Percentiles rank a stretch among this genome's conserved stretches.
These are phyloP conservation scores for Calvatia gigantea DNA, from an alignment of 768 basidiomycete genomes.

Conservation along the genomic window DNA sequence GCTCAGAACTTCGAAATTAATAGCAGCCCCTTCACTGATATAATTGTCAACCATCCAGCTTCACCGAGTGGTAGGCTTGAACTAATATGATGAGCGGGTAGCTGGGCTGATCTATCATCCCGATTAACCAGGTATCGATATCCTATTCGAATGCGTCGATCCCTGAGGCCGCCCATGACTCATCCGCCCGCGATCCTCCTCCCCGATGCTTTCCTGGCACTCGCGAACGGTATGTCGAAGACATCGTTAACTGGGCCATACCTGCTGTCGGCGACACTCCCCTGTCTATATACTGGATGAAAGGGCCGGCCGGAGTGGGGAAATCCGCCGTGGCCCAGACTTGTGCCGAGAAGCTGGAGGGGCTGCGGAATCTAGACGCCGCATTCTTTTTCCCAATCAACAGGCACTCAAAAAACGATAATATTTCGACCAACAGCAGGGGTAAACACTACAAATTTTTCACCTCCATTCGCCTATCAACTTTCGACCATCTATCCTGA, in stretches of 20 bases:
- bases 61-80: not conserved
- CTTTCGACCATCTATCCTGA: not conserved
- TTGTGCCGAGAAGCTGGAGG: not conserved
- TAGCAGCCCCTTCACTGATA: too few relatives aligned
- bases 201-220: not conserved
- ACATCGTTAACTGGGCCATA: constrained; percentile 2
- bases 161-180: not conserved
- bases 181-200: not conserved
- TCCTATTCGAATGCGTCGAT: not conserved
- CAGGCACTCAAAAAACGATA: too few relatives aligned
- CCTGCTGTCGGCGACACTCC: not conserved
- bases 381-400: constrained; percentile 6
- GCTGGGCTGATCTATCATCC: not conserved
- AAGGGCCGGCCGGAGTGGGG: not conserved
- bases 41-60: too few relatives aligned
- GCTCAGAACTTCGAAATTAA: too few relatives aligned
- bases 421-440: too few relatives aligned
- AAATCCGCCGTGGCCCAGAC: constrained; percentile 5
- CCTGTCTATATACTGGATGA: not conserved
- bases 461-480: constrained; percentile 4
- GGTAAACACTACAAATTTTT: not conserved
- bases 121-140: not conserved
- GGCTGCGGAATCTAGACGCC: not conserved
- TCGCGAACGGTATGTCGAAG: constrained; percentile 3
- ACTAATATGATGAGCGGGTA: not conserved